These are phyloP conservation scores for Silene coronaria DNA, from an alignment of 179 eudicot species.

Conservation along the genomic window DNA sequence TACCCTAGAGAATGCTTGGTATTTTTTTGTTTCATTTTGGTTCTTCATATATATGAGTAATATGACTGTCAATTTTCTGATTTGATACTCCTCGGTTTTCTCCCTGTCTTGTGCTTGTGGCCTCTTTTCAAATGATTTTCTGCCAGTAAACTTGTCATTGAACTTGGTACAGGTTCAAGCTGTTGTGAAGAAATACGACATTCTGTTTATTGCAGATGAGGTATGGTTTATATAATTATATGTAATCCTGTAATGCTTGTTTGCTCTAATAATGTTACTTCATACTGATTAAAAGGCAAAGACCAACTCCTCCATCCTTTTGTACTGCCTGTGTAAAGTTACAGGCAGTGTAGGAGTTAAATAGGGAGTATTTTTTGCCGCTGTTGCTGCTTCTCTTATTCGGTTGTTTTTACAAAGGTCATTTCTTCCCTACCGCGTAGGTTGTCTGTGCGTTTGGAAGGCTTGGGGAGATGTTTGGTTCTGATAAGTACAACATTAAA, in stretches of 20 bases:
- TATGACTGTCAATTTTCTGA: too few relatives aligned
- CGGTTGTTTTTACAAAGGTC: conserved; percentile 14
- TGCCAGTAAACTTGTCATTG: neutral
- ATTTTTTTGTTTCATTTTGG: neutral
- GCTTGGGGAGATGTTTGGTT: conserved; percentile 91
- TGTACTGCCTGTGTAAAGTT: neutral
- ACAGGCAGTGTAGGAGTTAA: neutral
- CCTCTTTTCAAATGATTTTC: neutral
- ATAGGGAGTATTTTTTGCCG: neutral
- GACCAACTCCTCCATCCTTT: neutral
- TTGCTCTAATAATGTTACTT: neutral
- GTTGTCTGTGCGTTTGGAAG: conserved; percentile 93
- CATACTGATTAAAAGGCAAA: neutral
- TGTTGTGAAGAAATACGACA: conserved; percentile 81
- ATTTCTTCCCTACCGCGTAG: conserved; percentile 26
- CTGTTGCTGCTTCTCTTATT: conserved; percentile 5
- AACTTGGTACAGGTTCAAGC: conserved; percentile 68
- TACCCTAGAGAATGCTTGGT: too few relatives aligned
- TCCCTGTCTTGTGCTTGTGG: neutral
- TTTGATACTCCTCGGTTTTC: neutral
- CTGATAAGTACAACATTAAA: conserved; percentile 82
- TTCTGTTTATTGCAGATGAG: conserved; percentile 94
- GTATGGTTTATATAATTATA: conserved; percentile 30
- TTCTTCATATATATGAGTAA: too few relatives aligned
- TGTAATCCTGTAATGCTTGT: conserved; percentile 1